Conservation (phyloP, 108 stramenopile genomes). For the Cyclostephanos tholiformis region DNA sequence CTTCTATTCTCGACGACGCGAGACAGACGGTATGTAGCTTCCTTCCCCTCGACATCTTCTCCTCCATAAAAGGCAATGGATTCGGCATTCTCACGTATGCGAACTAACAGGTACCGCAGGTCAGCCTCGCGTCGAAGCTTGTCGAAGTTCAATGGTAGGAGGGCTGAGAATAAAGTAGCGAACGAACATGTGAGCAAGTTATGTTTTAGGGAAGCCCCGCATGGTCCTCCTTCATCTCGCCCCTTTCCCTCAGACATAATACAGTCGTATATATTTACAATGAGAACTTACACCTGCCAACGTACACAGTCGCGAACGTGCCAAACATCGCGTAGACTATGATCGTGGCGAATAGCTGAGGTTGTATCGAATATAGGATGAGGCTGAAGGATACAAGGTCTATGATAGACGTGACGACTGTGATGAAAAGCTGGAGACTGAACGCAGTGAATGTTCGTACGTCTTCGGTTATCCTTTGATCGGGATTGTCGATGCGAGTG, state of each 20-base stretch:
- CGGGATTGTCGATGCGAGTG: constrained; percentile 84
- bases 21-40: constrained; percentile 62
- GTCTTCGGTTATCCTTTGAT: constrained; percentile 96
- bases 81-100: constrained; percentile 94
- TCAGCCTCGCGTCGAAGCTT: constrained; percentile 88
- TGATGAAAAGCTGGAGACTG: constrained; percentile 88
- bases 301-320: constrained; percentile 60
- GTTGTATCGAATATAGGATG: constrained; percentile 91
- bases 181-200: background rate
- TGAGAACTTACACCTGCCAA: constrained; percentile 55
- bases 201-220: background rate
- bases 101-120: constrained; percentile 87
- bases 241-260: too few species aligned
- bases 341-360: constrained; percentile 88
- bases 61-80: constrained; percentile 95
- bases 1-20: constrained; percentile 74
- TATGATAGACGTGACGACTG: constrained; percentile 82
- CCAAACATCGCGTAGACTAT: constrained; percentile 84
- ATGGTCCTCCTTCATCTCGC: background rate
- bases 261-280: too few species aligned
- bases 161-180: background rate
- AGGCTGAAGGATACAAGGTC: constrained; percentile 90
- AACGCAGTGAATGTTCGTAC: constrained; percentile 89
- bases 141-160: constrained; percentile 84
- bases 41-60: constrained; percentile 82